A percentile compares a stretch with the other conserved stretches of the same genome.
phyloP scores from a whole-genome alignment of 179 eudicot species.

The Gypsophila paniculata region DNA sequence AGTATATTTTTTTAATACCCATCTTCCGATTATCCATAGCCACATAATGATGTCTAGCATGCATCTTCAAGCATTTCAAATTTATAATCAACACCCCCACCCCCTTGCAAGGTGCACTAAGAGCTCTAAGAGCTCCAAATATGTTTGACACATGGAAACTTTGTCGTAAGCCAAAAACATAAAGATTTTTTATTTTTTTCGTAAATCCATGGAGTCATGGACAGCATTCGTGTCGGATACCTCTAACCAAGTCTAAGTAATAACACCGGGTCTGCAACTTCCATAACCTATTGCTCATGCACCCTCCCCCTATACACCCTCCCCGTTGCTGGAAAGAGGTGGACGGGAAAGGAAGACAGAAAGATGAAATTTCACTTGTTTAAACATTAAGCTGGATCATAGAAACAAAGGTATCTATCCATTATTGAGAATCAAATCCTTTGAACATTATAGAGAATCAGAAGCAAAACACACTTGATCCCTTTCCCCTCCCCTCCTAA shows the following conservation, averaged over 20 bases:
- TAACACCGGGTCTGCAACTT: too few relatives aligned
- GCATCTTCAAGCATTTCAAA: too few relatives aligned
- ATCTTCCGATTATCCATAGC: too few relatives aligned
- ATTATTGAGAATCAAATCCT: not conserved
- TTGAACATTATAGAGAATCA: not conserved
- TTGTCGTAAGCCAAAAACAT: not conserved
- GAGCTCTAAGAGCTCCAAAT: too few relatives aligned
- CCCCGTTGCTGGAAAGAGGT: not conserved
- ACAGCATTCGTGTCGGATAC: too few relatives aligned
- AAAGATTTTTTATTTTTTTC: not conserved
- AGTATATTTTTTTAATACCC: too few relatives aligned
- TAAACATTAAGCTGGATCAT: not conserved
- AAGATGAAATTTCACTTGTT: not conserved
- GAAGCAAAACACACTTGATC: not conserved
- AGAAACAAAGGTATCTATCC: not conserved
- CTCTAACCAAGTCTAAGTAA: too few relatives aligned
- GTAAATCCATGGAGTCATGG: not conserved
- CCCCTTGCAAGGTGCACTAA: too few relatives aligned
- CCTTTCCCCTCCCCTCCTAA: not conserved
- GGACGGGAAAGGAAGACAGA: not conserved
- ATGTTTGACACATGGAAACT: not conserved
- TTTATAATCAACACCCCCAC: too few relatives aligned
- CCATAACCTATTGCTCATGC: too few relatives aligned
- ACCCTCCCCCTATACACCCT: not conserved
- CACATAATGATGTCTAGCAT: too few relatives aligned